Percentiles rank a stretch among this genome's conserved stretches.
Conservation (phyloP, 176 grass and related monocot species). For the Oryza australiensis region DNA sequence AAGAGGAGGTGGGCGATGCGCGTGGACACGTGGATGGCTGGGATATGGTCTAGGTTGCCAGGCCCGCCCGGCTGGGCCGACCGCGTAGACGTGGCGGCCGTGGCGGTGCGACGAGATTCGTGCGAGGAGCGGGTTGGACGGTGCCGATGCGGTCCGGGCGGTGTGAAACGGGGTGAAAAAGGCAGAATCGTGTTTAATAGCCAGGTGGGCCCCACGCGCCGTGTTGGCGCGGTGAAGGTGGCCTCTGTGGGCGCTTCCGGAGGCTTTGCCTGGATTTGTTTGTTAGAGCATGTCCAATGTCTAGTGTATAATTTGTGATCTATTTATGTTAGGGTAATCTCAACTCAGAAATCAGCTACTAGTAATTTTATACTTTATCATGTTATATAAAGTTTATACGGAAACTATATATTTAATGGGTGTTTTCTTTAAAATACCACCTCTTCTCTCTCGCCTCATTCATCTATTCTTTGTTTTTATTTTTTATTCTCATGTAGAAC, state of each 20-base stretch:
- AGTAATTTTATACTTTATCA: too few species aligned
- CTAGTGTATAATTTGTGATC: too few species aligned
- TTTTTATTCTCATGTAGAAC: too few species aligned
- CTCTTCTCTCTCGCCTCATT: too few species aligned
- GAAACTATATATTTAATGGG: too few species aligned
- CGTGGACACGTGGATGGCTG: constrained; percentile 41
- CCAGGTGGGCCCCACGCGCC: background rate
- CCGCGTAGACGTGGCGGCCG: background rate
- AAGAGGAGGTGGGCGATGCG: too few species aligned
- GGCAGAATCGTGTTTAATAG: background rate
- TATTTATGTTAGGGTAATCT: too few species aligned
- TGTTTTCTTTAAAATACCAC: too few species aligned
- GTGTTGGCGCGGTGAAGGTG: background rate
- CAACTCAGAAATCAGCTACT: too few species aligned
- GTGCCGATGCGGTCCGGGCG: background rate
- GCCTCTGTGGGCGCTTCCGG: background rate
- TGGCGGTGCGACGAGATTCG: background rate
- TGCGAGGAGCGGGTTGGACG: background rate
- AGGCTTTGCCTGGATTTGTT: background rate
- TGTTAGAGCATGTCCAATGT: too few species aligned
- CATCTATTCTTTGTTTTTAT: too few species aligned
- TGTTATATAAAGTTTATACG: too few species aligned
- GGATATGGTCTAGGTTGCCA: background rate
- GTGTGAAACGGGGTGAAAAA: constrained; percentile 32
- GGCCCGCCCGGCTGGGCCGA: constrained; percentile 14